Percentiles rank a stretch among this genome's conserved stretches.
These are phyloP conservation scores for Plasmodium relictum DNA, from an alignment of 169 alveolate genomes.

Conservation along the genomic window DNA sequence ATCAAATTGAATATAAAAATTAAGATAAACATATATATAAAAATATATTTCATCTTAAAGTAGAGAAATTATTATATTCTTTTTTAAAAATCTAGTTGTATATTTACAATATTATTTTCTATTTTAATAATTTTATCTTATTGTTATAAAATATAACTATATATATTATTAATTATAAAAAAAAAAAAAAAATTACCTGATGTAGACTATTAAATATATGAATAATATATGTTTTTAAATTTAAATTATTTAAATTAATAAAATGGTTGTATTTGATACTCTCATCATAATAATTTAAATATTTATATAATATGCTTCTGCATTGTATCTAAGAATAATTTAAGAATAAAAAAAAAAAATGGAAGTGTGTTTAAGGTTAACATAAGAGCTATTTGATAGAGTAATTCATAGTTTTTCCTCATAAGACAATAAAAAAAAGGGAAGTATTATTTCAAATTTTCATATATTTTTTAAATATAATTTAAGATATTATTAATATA, in stretches of 20 bases:
- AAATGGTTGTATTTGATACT: slow-evolving; percentile 11
- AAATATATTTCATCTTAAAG: background rate
- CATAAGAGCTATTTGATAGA: too few relatives aligned
- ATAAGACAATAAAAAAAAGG: background rate
- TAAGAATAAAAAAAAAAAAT: background rate
- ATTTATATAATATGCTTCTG: slow-evolving; percentile 64
- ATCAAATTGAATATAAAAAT: background rate
- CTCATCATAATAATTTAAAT: slow-evolving; percentile 20
- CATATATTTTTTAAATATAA: too few relatives aligned
- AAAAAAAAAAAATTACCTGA: slow-evolving; percentile 11
- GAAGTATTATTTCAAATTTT: background rate
- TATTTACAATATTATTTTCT: background rate
- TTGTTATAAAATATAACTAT: background rate
- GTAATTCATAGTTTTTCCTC: too few relatives aligned
- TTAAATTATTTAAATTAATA: slow-evolving; percentile 38
- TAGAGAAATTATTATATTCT: background rate
- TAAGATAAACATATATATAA: background rate
- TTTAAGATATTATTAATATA: too few relatives aligned
- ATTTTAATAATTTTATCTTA: too few relatives aligned
- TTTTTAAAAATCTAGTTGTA: background rate
- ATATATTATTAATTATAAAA: background rate
- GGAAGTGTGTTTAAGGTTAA: background rate
- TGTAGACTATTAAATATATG: slow-evolving; percentile 38
- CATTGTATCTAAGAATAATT: slow-evolving; percentile 35
- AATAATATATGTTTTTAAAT: slow-evolving; percentile 56